These are phyloP conservation scores for Aquilaria malaccensis DNA, from an alignment of 345 rosid species.

Conservation along the genomic window DNA sequence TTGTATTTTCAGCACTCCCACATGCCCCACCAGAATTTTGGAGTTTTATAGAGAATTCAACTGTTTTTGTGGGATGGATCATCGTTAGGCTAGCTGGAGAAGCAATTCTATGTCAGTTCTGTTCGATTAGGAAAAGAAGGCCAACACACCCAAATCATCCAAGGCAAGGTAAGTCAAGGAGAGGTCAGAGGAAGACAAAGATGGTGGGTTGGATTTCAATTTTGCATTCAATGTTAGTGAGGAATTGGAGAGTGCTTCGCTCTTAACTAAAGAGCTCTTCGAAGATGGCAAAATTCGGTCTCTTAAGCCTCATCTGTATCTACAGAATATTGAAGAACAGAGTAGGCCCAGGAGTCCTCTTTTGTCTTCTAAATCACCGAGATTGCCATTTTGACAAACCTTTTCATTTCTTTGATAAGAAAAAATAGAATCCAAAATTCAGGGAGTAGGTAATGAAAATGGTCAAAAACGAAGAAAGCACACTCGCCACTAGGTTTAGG, in stretches of 20 bases:
- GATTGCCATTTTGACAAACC: slow-evolving; percentile 35
- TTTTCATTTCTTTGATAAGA: slow-evolving; percentile 10
- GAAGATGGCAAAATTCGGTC: slow-evolving; percentile 68
- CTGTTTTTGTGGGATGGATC: slow-evolving; percentile 12
- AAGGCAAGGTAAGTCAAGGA: background rate
- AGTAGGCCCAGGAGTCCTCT: slow-evolving; percentile 20
- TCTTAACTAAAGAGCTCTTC: slow-evolving; percentile 64
- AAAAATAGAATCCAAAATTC: slow-evolving; percentile 25
- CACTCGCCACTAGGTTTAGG: too few relatives aligned
- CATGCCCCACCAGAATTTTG: slow-evolving; percentile 55
- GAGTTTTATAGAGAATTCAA: slow-evolving; percentile 49
- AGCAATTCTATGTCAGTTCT: slow-evolving; percentile 29
- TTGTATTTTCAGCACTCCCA: slow-evolving; percentile 60
- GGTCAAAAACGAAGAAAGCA: too few relatives aligned
- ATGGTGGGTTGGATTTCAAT: slow-evolving; percentile 24
- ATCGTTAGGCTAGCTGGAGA: background rate
- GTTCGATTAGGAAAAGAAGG: slow-evolving; percentile 54
- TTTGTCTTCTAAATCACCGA: slow-evolving; percentile 43
- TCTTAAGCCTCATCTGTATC: slow-evolving; percentile 55
- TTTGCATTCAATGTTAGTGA: slow-evolving; percentile 45
- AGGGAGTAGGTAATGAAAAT: too few relatives aligned
- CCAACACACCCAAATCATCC: slow-evolving; percentile 50
- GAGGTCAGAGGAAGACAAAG: background rate
- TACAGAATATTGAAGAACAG: slow-evolving; percentile 21
- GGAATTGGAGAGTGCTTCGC: slow-evolving; percentile 28